Evolutionary conservation across 352 stramenopile species (phyloP).

Genomic region (Phytophthora pisi): DNA sequence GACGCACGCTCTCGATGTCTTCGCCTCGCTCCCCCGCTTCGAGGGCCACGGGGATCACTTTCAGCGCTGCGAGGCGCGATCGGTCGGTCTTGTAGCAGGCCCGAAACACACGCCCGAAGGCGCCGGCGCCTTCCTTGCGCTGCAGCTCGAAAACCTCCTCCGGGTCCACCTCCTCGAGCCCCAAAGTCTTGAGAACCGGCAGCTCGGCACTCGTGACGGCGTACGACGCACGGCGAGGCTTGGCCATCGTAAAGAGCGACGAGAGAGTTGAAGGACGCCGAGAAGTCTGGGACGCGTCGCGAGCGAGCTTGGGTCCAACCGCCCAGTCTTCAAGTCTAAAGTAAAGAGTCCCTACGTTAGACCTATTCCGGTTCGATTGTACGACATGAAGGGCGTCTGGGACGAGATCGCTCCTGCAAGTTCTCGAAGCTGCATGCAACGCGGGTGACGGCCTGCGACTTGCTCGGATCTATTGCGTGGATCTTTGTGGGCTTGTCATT

Average conservation of each 20-base stretch:
- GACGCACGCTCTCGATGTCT: constrained; percentile 72
- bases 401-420: constrained; percentile 9
- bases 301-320: constrained; percentile 8
- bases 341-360: constrained; percentile 2
- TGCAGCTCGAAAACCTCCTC: constrained; percentile 78
- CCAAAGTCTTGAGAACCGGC: constrained; percentile 56
- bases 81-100: constrained; percentile 58
- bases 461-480: neutral
- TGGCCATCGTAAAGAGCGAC: constrained; percentile 68
- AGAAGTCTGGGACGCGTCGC: constrained; percentile 28
- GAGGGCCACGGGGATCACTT: constrained; percentile 74
- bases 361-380: constrained; percentile 17
- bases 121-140: constrained; percentile 70
- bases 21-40: constrained; percentile 67
- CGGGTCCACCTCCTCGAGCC: constrained; percentile 62
- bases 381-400: constrained; percentile 7
- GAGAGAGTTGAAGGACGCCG: constrained; percentile 32
- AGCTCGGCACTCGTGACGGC: constrained; percentile 35
- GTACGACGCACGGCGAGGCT: constrained; percentile 36
- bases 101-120: constrained; percentile 74
- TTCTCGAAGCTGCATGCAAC: constrained; percentile 10
- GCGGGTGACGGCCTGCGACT: neutral
- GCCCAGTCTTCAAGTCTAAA: neutral
- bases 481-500: constrained; percentile 11
- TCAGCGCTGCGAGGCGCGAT: constrained; percentile 55